These are phyloP conservation scores for Hirschioporus abietinus DNA, from an alignment of 768 basidiomycete species.

Conservation along the genomic window DNA sequence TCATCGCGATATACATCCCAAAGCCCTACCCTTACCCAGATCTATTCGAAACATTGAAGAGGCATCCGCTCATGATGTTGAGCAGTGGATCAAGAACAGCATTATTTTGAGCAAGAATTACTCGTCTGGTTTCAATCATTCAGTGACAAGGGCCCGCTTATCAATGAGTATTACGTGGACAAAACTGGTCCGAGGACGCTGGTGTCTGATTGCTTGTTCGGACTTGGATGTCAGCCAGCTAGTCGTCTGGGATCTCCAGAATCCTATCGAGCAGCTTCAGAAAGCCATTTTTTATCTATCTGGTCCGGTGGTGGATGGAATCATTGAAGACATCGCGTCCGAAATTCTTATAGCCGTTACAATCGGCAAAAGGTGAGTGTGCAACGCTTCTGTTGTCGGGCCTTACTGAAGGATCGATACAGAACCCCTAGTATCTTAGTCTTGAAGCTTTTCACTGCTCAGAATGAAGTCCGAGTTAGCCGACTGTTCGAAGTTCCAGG, in stretches of 20 bases:
- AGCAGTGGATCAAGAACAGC: background rate
- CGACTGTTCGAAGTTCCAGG: background rate
- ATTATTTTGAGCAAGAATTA: background rate
- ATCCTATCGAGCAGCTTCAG: background rate
- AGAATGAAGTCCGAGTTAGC: background rate
- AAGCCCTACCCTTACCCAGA: too few species aligned
- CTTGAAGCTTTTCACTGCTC: background rate
- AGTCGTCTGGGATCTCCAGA: background rate
- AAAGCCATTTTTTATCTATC: background rate
- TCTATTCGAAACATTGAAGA: background rate
- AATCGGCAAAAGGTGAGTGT: background rate
- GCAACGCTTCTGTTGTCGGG: background rate
- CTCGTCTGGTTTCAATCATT: background rate
- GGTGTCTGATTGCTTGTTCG: background rate
- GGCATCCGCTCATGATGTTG: background rate
- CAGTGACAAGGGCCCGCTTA: background rate
- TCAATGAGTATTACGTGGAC: background rate
- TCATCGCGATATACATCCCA: too few species aligned
- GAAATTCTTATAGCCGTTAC: background rate
- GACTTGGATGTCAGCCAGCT: background rate
- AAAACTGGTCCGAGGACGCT: background rate
- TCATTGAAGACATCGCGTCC: background rate
- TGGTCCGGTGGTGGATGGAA: background rate
- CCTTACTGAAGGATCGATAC: background rate
- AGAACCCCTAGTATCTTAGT: background rate